Conservation (phyloP, 2,329 filamentous ascomycete species). For the Apiospora hydei region DNA sequence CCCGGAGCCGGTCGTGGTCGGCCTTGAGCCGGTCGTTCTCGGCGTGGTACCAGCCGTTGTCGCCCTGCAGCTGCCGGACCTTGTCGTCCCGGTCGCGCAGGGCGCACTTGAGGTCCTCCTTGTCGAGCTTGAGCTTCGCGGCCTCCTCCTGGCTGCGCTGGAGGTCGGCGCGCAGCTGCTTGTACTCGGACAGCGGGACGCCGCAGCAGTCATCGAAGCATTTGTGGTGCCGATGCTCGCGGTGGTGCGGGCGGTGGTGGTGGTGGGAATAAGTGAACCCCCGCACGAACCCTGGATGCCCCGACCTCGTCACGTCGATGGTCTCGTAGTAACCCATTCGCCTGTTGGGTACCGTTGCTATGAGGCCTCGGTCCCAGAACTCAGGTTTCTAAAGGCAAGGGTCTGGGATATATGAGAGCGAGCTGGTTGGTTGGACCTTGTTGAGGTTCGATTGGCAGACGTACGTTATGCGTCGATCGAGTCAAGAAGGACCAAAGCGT, state of each 20-base stretch:
- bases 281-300: conserved; percentile 32
- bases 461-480: conserved; percentile 28
- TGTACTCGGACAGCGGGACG: conserved; percentile 36
- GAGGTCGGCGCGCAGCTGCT: conserved; percentile 33
- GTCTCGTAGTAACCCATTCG: conserved; percentile 21
- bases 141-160: conserved; percentile 28
- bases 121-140: conserved; percentile 33
- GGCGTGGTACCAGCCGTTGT: conserved; percentile 30
- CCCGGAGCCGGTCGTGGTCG: conserved; percentile 32
- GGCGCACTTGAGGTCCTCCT: conserved; percentile 34
- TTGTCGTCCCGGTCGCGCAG: conserved; percentile 24
- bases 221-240: conserved; percentile 24
- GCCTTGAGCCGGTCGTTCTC: conserved; percentile 30
- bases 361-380: conserved; percentile 13
- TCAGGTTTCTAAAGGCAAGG: not conserved
- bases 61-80: conserved; percentile 23
- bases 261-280: conserved; percentile 36
- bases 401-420: not conserved
- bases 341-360: conserved; percentile 21
- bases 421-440: not conserved
- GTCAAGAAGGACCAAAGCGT: not conserved
- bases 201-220: conserved; percentile 39
- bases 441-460: not conserved
- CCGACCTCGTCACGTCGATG: conserved; percentile 31
- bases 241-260: conserved; percentile 27